Conservation (phyloP, 1,284 basidiomycete genomes). For the Ustilago cynodontis region DNA sequence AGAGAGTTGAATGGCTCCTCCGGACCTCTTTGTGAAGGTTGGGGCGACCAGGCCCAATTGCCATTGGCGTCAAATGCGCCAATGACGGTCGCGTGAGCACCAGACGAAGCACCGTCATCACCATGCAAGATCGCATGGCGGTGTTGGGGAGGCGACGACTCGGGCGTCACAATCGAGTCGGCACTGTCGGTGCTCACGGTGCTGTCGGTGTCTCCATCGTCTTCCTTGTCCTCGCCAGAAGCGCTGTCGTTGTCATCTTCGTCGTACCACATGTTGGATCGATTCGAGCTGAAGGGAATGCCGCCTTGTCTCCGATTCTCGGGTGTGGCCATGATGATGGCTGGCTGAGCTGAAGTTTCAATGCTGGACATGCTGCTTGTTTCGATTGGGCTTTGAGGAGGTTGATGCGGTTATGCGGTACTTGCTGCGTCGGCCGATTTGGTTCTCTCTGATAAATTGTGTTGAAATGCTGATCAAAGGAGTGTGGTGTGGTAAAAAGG, state of each 20-base stretch:
- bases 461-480: background rate
- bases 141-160: constrained; percentile 18
- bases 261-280: constrained; percentile 18
- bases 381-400: background rate
- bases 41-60: constrained; percentile 25
- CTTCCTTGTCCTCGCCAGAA: constrained; percentile 18
- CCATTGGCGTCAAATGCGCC: constrained; percentile 25
- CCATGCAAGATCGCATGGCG: constrained; percentile 16
- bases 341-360: background rate
- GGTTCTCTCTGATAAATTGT: background rate
- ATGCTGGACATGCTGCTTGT: constrained; percentile 5
- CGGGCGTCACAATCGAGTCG: constrained; percentile 31
- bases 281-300: constrained; percentile 5
- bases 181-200: constrained; percentile 24
- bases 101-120: constrained; percentile 7
- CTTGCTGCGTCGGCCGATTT: background rate
- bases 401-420: background rate
- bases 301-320: background rate
- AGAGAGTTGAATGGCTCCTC: background rate
- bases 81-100: background rate
- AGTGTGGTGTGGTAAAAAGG: background rate
- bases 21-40: background rate
- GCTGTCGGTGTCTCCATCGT: constrained; percentile 31
- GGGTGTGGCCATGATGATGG: background rate
- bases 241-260: constrained; percentile 26